phyloP scores from a whole-genome alignment of 768 basidiomycete species.

The Exsudoporus frostii region DNA sequence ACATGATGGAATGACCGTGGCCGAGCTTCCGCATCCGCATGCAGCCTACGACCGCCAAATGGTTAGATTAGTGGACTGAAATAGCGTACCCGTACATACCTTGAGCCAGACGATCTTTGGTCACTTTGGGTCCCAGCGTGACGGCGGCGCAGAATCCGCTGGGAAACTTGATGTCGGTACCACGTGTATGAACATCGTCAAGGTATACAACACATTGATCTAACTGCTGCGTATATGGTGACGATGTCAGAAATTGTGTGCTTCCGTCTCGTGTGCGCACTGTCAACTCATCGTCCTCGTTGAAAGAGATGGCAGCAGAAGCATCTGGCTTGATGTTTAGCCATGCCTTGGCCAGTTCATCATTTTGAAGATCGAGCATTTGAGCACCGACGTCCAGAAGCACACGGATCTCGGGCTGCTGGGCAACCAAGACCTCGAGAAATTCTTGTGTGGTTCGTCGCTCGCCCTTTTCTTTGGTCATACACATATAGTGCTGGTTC shows the following conservation, averaged over 20 bases:
- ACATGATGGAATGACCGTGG: slow-evolving; percentile 44
- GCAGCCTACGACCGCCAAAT: slow-evolving; percentile 37
- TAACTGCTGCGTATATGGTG: slow-evolving; percentile 25
- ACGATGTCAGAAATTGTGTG: neutral
- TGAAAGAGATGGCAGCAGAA: slow-evolving; percentile 43
- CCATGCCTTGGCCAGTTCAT: slow-evolving; percentile 31
- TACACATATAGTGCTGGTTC: slow-evolving; percentile 35
- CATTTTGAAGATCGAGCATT: slow-evolving; percentile 46
- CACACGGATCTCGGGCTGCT: slow-evolving; percentile 38
- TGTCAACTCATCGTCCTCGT: slow-evolving; percentile 16
- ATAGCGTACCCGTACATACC: slow-evolving; percentile 12
- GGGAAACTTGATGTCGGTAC: slow-evolving; percentile 53
- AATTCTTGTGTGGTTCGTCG: slow-evolving; percentile 21
- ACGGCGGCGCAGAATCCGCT: slow-evolving; percentile 19
- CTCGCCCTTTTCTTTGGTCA: slow-evolving; percentile 9
- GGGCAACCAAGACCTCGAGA: slow-evolving; percentile 29
- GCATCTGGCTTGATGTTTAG: slow-evolving; percentile 18
- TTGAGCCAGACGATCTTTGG: slow-evolving; percentile 51
- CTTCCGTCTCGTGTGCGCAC: neutral
- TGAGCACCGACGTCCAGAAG: slow-evolving; percentile 55
- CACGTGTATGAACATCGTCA: slow-evolving; percentile 48
- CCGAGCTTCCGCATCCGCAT: slow-evolving; percentile 56
- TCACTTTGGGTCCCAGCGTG: slow-evolving; percentile 44
- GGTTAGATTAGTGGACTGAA: neutral
- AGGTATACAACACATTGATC: slow-evolving; percentile 47